A percentile compares a stretch with the other conserved stretches of the same genome.
These are phyloP conservation scores for Lepraria neglecta DNA, from an alignment of 495 filamentous ascomycete species.

Conservation along the genomic window DNA sequence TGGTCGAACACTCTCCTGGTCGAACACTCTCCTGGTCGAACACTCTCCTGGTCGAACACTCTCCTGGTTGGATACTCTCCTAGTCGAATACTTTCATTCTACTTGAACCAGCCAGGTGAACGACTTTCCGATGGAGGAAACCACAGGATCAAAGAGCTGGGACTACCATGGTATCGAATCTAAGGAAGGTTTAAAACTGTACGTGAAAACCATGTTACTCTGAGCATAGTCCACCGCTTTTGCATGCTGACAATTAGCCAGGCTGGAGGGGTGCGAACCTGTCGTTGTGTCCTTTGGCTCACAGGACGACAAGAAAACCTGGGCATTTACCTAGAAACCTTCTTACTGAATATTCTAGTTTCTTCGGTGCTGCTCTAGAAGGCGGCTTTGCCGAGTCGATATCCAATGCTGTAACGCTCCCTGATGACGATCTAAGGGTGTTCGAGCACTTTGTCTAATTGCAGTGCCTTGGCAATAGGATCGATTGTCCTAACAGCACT, in stretches of 20 bases:
- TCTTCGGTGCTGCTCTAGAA: conserved; percentile 3
- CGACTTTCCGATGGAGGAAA: too few species aligned
- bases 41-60: too few species aligned
- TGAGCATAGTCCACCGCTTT: too few species aligned
- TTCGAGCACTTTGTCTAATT: conserved; percentile 1
- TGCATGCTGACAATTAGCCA: not conserved
- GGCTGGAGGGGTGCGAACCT: not conserved
- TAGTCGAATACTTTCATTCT: too few species aligned
- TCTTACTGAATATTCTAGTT: not conserved
- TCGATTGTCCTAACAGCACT: not conserved
- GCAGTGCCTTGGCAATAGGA: not conserved
- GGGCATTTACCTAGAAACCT: conserved; percentile 9
- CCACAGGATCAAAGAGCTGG: too few species aligned
- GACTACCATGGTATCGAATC: too few species aligned
- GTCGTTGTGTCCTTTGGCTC: not conserved
- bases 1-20: too few species aligned
- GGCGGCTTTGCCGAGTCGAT: not conserved
- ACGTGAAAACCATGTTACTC: too few species aligned
- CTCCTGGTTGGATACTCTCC: too few species aligned
- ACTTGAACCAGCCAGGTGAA: too few species aligned
- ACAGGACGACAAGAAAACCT: not conserved
- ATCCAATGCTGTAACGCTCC: not conserved
- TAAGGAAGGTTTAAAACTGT: too few species aligned
- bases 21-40: too few species aligned
- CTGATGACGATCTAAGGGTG: not conserved